Evolutionary conservation across 345 rosid species (phyloP).

Genomic region (Cardamine chenopodiifolia): DNA sequence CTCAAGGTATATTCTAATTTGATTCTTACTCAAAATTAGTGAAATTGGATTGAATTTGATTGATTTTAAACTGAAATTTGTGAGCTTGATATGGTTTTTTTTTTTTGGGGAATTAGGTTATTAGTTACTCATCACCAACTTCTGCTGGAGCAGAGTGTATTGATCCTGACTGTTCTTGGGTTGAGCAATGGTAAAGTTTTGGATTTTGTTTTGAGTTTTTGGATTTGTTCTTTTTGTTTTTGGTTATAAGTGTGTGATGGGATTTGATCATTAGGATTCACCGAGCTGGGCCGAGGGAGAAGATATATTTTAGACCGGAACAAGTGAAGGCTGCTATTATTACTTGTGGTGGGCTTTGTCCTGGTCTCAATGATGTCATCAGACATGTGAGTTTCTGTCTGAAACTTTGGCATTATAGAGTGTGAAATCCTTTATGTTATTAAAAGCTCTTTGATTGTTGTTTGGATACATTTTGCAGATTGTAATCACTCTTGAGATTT

Average conservation of each 20-base stretch:
- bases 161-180: slow-evolving; percentile 83
- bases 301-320: slow-evolving; percentile 84
- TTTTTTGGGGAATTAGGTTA: slow-evolving; percentile 58
- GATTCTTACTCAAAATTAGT: not conserved
- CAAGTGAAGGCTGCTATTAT: slow-evolving; percentile 90
- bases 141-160: slow-evolving; percentile 93
- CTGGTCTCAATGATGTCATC: slow-evolving; percentile 91
- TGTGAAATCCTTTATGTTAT: too few species aligned
- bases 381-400: slow-evolving; percentile 59
- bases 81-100: not conserved
- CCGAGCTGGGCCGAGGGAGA: slow-evolving; percentile 93
- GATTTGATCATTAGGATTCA: slow-evolving; percentile 63
- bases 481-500: slow-evolving; percentile 92
- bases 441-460: not conserved
- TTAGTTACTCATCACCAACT: slow-evolving; percentile 67
- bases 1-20: slow-evolving; percentile 55
- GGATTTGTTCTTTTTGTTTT: not conserved
- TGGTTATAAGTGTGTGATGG: not conserved
- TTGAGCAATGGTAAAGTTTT: slow-evolving; percentile 74
- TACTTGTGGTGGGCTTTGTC: slow-evolving; percentile 98
- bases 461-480: slow-evolving; percentile 56
- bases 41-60: not conserved
- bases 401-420: not conserved
- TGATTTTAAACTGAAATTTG: not conserved
- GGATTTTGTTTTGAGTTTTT: not conserved